Percentiles rank a stretch among this genome's conserved stretches.
Evolutionary conservation across 1,284 basidiomycete genomes (phyloP).

Genomic region (Microbotryum violaceum): DNA sequence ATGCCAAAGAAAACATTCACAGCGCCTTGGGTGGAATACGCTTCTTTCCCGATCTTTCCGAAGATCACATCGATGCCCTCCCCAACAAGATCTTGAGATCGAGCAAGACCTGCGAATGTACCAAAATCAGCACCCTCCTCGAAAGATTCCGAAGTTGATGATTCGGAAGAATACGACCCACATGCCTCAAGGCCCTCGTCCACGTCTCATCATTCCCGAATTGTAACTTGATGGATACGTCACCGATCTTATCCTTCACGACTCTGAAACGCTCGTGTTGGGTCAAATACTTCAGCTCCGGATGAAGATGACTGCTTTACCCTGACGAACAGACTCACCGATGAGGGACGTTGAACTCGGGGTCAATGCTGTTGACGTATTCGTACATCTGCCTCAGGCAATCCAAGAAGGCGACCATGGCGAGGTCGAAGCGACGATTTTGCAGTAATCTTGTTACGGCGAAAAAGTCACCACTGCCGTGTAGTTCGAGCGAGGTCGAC

Average conservation of each 20-base stretch:
- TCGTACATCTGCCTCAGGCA: conserved; percentile 87
- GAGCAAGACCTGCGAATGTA: conserved; percentile 19
- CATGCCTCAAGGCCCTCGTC: conserved; percentile 87
- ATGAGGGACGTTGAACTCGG: conserved; percentile 70
- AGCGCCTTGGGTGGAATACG: too few species aligned
- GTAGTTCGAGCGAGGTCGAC: conserved; percentile 16
- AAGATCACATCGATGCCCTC: conserved; percentile 14
- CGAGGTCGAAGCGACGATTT: conserved; percentile 89
- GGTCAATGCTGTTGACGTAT: conserved; percentile 55
- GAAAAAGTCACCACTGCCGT: conserved; percentile 71
- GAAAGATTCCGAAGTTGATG: conserved; percentile 41
- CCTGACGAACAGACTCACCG: conserved; percentile 50
- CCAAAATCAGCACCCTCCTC: background rate
- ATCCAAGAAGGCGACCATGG: conserved; percentile 91
- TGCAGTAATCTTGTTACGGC: conserved; percentile 79
- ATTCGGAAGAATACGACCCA: conserved; percentile 44
- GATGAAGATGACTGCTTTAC: background rate
- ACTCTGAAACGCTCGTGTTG: conserved; percentile 52
- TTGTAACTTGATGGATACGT: conserved; percentile 85
- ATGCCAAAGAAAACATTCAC: too few species aligned
- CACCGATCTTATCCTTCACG: conserved; percentile 88
- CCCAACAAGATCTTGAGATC: conserved; percentile 30
- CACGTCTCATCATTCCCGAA: conserved; percentile 85
- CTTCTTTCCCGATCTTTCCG: background rate
- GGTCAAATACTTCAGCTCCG: background rate